Evolutionary conservation across 441 rosid genomes (phyloP), one percentile per base, ranked within the genome.

Genomic region (Raphanus hybrid): DNA sequence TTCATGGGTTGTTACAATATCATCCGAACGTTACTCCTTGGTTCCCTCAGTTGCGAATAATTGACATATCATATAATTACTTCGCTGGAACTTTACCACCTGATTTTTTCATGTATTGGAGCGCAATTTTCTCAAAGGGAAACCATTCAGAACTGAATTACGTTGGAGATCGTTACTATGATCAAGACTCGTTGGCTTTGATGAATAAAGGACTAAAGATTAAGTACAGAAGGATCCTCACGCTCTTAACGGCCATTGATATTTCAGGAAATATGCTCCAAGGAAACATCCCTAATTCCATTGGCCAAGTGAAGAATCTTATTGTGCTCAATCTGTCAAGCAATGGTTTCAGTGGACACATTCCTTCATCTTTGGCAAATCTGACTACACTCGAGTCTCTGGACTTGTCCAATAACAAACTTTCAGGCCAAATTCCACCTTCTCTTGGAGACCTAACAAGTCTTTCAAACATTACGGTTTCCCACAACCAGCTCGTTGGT

Each of bases 321-420:
- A 15, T 54, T 15, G 59, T 54, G 4, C 59, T 54, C 10, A 54
- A 54, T 16, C 10, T 54, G 10, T 54, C 59, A 15, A 54, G 59
- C 23, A 54, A 15, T 15, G 10, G 59, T 54, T 54, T 54, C 59
- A 54, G 10, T 54, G 59, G 59, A 7, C 23, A 54, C 59, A 54
- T 54, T 15, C 23, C 59, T 54, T 54, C 59, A 15, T 15, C 59
- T 54, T 54, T 54, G 59, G 59, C 23, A 15, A 54, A 54, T 15
- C 59, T 54, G 59, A 54, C 59, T 54, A 16, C 10, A 15, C 59
- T 54, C 23, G 59, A 54, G 59, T 54, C 59, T 15, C 59, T 54
- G 7, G 59, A 54, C 59, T 54, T 54, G 10, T 54, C 59, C 23
- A 15, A 54, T 54, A 54, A 54, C 10, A 54, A 54, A 6, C 59